A percentile compares a stretch with the other conserved stretches of the same genome.
Evolutionary conservation across 371 early-diverging fungal species (phyloP).

Genomic region (Circinella minor): DNA sequence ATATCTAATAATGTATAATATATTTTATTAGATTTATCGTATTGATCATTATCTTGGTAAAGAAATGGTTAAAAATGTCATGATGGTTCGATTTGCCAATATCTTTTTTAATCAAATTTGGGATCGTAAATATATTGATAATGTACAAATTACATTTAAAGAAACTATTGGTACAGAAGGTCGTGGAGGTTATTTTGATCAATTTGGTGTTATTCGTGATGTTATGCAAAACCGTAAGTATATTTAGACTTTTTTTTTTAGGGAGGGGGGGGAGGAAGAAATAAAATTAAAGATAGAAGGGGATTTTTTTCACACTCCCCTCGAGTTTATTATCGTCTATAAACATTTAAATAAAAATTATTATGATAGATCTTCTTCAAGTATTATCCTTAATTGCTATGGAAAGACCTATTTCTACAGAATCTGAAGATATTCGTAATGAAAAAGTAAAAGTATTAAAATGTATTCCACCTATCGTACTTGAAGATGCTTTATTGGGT

Average conservation of each 20-base stretch:
- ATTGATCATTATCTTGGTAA: slow-evolving; percentile 99
- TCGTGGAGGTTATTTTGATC: slow-evolving; percentile 99
- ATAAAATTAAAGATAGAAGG: too few species aligned
- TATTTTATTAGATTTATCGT: slow-evolving; percentile 94
- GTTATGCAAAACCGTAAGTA: slow-evolving; percentile 97
- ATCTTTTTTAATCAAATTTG: slow-evolving; percentile 91
- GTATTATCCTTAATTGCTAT: slow-evolving; percentile 90
- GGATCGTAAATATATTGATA: slow-evolving; percentile 89
- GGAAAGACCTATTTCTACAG: slow-evolving; percentile 86
- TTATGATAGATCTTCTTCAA: slow-evolving; percentile 75
- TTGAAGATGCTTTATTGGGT: slow-evolving; percentile 84
- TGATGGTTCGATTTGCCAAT: slow-evolving; percentile 95
- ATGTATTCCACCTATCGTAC: slow-evolving; percentile 76
- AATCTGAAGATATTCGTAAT: slow-evolving; percentile 90
- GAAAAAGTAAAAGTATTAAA: slow-evolving; percentile 92
- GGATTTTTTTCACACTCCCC: too few species aligned
- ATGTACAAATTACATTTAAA: slow-evolving; percentile 98
- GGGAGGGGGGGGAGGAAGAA: too few species aligned
- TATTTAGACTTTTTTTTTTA: too few species aligned
- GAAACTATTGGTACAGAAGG: slow-evolving; percentile 98
- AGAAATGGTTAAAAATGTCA: slow-evolving; percentile 98
- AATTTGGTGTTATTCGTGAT: slow-evolving; percentile 99
- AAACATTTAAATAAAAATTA: not conserved
- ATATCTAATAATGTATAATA: not conserved
- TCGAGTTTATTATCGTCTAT: not conserved